Base-by-base conservation (phyloP, 2,329 filamentous ascomycete species). In the Cadophora gregata region DNA sequence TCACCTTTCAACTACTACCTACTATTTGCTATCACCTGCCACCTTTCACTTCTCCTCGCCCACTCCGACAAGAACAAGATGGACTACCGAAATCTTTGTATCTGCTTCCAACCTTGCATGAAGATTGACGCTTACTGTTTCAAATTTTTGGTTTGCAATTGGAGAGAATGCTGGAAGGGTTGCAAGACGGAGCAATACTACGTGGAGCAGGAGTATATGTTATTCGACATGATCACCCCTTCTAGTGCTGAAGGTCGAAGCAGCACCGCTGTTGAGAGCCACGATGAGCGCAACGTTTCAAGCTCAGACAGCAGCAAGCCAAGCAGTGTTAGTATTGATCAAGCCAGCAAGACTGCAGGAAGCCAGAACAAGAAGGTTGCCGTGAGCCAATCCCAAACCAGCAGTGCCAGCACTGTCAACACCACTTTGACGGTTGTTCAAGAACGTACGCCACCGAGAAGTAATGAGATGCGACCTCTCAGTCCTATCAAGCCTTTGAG, bases 1-100 rank as follows among this genome's bases (percentile, higher is more conserved):
- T 92, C 95, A 7, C 95, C 95, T 0, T 97, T 96, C 83, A 97
- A 97, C 80, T 98, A 98, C 80, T 97, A 98, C 77, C 90, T 98
- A 16, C 88, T 98, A 6, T 98, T 98, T 78, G 95, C 95, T 74
- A 97, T 97, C 73, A 98, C 95, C 38, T 97, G 95, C 79, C 95
- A 98, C 75, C 88, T 98, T 59, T 97, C 93, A 74, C 86, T 97
- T 29, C 85, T 98, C 10, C 89, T 97, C 73, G 93, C 93, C 1
- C 95, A 97, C 78, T 91, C 93, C 27, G 93, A 96, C 71, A 94
- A 95, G 82, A 98, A 97, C 85, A 97, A 97, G 82, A 98, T 98
- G 95, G 93, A 97, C 77, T 97, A 95, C 77, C 89, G 93, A 76
- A 97, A 97, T 72, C 83, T 98, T 27, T 97, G 93, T 80, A 97